Percentiles rank a stretch among this genome's conserved stretches.
Conservation (phyloP, 73 alveolate genomes). For the Paraurostyla sp. region DNA sequence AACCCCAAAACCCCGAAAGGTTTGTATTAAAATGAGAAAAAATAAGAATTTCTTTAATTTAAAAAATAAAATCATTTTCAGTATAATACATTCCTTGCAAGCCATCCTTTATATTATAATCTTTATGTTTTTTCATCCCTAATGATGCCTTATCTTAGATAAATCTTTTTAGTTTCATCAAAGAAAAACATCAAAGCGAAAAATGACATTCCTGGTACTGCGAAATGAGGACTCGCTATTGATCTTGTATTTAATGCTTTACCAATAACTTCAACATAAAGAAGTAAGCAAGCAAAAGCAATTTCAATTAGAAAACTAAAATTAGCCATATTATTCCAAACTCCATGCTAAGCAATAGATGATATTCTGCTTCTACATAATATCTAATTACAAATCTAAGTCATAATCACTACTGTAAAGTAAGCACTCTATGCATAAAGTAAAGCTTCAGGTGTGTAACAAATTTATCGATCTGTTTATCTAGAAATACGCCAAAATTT, state of each 20-base stretch:
- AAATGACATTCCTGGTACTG: slow-evolving; percentile 61
- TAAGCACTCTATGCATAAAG: slow-evolving; percentile 92
- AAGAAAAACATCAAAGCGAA: slow-evolving; percentile 31
- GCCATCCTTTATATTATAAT: slow-evolving; percentile 48
- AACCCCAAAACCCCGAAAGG: too few species aligned
- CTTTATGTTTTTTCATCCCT: neutral
- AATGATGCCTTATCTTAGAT: slow-evolving; percentile 49
- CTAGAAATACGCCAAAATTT: slow-evolving; percentile 48
- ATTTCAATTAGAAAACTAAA: slow-evolving; percentile 60
- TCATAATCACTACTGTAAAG: slow-evolving; percentile 81
- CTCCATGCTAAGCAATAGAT: slow-evolving; percentile 52
- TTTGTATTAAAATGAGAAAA: too few species aligned
- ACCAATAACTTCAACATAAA: slow-evolving; percentile 1
- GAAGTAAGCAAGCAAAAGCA: slow-evolving; percentile 4
- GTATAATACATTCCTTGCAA: slow-evolving; percentile 53
- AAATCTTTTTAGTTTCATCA: slow-evolving; percentile 69
- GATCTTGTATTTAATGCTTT: slow-evolving; percentile 42
- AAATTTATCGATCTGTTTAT: slow-evolving; percentile 35
- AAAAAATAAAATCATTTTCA: too few species aligned
- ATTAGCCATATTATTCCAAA: slow-evolving; percentile 7
- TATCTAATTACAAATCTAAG: slow-evolving; percentile 83
- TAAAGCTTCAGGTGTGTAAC: slow-evolving; percentile 94
- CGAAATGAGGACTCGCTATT: slow-evolving; percentile 62
- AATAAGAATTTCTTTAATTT: too few species aligned
- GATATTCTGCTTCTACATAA: slow-evolving; percentile 80